A percentile compares a stretch with the other conserved stretches of the same genome.
Evolutionary conservation across 1,139 yeast genomes (phyloP).

Genomic region (Suhomyces bribrorum): DNA sequence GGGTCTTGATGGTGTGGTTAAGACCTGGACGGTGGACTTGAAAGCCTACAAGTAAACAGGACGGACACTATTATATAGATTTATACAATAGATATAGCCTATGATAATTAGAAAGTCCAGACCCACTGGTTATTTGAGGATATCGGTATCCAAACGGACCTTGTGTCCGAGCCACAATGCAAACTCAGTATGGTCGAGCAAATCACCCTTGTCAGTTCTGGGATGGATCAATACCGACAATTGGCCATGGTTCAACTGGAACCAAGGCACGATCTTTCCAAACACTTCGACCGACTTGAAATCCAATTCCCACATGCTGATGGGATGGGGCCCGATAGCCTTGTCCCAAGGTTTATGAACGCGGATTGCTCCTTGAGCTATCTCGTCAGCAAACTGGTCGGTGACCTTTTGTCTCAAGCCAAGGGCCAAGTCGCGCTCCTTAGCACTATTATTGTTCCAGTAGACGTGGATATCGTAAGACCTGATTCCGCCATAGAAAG

Average conservation of each 20-base stretch:
- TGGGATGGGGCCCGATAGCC: conserved; percentile 62
- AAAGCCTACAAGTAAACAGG: conserved; percentile 15
- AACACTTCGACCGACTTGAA: conserved; percentile 35
- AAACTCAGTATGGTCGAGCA: conserved; percentile 50
- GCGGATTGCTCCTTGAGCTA: conserved; percentile 43
- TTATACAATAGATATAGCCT: too few species aligned
- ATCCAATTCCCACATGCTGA: conserved; percentile 47
- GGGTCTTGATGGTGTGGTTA: conserved; percentile 83
- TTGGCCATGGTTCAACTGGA: conserved; percentile 52
- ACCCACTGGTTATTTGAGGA: conserved; percentile 11
- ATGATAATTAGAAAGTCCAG: too few species aligned
- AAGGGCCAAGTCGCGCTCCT: conserved; percentile 37
- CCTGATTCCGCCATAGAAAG: conserved; percentile 33
- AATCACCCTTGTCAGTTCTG: conserved; percentile 40
- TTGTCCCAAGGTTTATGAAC: conserved; percentile 50
- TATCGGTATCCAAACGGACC: conserved; percentile 15
- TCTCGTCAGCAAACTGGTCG: conserved; percentile 47
- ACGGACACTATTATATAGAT: not conserved
- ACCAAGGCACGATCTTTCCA: conserved; percentile 30
- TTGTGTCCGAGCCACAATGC: conserved; percentile 59
- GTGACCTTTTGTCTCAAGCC: conserved; percentile 43
- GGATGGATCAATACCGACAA: conserved; percentile 59
- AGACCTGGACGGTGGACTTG: conserved; percentile 62
- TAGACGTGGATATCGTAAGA: conserved; percentile 60
- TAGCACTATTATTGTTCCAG: conserved; percentile 42